These are phyloP conservation scores for Pestalotiopsis sp. DNA, from an alignment of 2,329 filamentous ascomycete species.

Conservation along the genomic window DNA sequence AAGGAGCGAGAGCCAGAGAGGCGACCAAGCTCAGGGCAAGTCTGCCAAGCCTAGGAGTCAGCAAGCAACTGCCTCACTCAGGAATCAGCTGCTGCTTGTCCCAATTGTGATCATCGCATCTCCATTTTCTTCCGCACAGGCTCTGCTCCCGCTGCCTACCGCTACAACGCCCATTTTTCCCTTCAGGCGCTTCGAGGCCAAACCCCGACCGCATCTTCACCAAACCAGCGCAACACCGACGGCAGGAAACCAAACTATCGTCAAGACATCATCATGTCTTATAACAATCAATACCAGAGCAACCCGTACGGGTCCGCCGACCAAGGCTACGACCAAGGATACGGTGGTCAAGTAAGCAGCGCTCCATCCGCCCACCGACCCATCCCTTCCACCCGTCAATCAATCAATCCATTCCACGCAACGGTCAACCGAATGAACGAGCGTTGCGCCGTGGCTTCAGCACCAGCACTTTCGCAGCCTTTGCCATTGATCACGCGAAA, in stretches of 20 bases:
- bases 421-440: background rate
- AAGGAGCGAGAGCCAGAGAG: background rate
- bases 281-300: conserved; percentile 57
- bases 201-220: background rate
- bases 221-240: background rate
- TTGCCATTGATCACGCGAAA: background rate
- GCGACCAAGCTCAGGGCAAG: conserved; percentile 4
- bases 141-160: too few relatives aligned
- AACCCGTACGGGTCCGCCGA: conserved; percentile 63
- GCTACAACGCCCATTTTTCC: too few relatives aligned
- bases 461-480: background rate
- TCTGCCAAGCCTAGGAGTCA: conserved; percentile 1
- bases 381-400: conserved; percentile 20
- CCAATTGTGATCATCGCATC: conserved; percentile 6
- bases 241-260: background rate
- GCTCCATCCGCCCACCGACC: conserved; percentile 19
- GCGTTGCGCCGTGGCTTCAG: background rate
- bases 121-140: background rate
- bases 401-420: background rate
- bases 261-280: conserved; percentile 50
- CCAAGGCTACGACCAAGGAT: conserved; percentile 45
- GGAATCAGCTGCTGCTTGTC: conserved; percentile 6
- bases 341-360: conserved; percentile 41
- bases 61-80: conserved; percentile 6
- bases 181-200: too few relatives aligned